Conservation (phyloP, 2,329 filamentous ascomycete genomes). For the Fusarium sp. region DNA sequence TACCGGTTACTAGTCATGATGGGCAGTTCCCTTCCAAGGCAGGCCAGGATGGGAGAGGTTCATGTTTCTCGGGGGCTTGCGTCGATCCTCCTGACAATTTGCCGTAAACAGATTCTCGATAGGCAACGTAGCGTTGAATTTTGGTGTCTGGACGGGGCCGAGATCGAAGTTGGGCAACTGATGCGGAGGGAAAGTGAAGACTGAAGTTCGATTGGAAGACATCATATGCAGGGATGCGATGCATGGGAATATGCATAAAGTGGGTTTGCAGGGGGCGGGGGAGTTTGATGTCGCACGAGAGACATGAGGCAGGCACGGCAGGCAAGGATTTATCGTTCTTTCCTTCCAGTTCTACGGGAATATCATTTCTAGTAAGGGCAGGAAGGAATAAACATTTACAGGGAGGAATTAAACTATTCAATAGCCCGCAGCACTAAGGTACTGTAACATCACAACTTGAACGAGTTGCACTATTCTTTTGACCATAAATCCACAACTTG, state of each 20-base stretch:
- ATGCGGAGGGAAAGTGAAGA: neutral
- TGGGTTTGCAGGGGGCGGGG: slow-evolving; percentile 33
- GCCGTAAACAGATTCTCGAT: slow-evolving; percentile 15
- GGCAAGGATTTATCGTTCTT: slow-evolving; percentile 26
- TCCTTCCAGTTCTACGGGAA: slow-evolving; percentile 18
- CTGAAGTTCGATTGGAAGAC: slow-evolving; percentile 8
- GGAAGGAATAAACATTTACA: slow-evolving; percentile 12
- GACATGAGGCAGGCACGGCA: slow-evolving; percentile 17
- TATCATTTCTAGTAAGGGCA: slow-evolving; percentile 13
- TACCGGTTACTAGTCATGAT: slow-evolving; percentile 2
- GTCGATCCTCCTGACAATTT: slow-evolving; percentile 37
- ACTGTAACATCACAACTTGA: neutral
- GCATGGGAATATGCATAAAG: slow-evolving; percentile 40
- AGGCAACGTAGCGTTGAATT: slow-evolving; percentile 2
- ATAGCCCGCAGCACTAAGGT: neutral
- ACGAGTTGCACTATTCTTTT: neutral
- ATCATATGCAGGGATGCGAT: slow-evolving; percentile 25
- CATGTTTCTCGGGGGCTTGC: slow-evolving; percentile 9
- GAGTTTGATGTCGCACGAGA: slow-evolving; percentile 32
- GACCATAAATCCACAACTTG: neutral
- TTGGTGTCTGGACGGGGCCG: slow-evolving; percentile 4
- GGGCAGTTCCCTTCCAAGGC: neutral
- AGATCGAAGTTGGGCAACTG: slow-evolving; percentile 17
- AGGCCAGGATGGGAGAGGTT: neutral
- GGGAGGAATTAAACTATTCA: neutral